A percentile compares a stretch with the other conserved stretches of the same genome.
Evolutionary conservation across 2,329 filamentous ascomycete genomes (phyloP).

Genomic region (Paraphaeosphaeria minitans): DNA sequence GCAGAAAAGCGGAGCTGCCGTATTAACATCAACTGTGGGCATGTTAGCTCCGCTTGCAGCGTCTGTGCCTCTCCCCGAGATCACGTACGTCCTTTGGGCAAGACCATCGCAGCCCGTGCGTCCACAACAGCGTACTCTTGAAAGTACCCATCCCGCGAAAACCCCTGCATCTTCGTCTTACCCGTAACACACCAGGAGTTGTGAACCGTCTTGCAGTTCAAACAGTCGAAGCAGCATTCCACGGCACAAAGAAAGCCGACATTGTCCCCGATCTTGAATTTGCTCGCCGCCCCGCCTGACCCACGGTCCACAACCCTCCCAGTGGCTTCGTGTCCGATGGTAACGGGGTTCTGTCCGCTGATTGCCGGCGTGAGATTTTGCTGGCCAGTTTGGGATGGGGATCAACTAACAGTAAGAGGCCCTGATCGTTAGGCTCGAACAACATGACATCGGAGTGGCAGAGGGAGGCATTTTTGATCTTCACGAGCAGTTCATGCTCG

Average conservation of each 20-base stretch:
- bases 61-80: background rate
- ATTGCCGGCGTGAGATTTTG: no score
- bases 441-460: slow-evolving; percentile 50
- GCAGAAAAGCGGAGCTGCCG: slow-evolving; percentile 37
- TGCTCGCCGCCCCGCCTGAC: slow-evolving; percentile 28
- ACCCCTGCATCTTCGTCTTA: slow-evolving; percentile 39
- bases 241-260: slow-evolving; percentile 41
- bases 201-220: slow-evolving; percentile 35
- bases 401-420: slow-evolving; percentile 25
- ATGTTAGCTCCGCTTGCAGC: slow-evolving; percentile 11
- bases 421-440: slow-evolving; percentile 44
- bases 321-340: slow-evolving; percentile 42
- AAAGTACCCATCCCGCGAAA: slow-evolving; percentile 36
- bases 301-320: slow-evolving; percentile 34
- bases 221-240: slow-evolving; percentile 42
- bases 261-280: slow-evolving; percentile 39
- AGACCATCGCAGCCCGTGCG: slow-evolving; percentile 34
- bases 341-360: slow-evolving; percentile 35
- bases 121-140: slow-evolving; percentile 40
- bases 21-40: slow-evolving; percentile 31
- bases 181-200: slow-evolving; percentile 37
- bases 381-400: no score
- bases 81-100: slow-evolving; percentile 32
- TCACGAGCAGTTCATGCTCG: slow-evolving; percentile 49
- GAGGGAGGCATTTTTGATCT: slow-evolving; percentile 47